Evolutionary conservation across 108 stramenopile species (phyloP), one percentile per base, ranked within the genome.

Genomic region (Nitzschia sp.): DNA sequence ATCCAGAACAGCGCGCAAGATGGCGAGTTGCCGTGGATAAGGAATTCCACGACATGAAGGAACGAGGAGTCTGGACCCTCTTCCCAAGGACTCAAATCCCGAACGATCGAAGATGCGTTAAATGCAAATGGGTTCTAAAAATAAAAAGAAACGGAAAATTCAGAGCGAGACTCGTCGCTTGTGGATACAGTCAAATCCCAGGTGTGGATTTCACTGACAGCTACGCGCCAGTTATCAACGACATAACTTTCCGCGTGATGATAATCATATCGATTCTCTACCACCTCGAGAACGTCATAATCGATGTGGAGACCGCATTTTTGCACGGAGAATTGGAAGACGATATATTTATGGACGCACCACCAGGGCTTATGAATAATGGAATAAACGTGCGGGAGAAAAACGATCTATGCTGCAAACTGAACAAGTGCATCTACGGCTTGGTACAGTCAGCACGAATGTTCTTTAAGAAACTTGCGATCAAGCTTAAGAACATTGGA

Each of bases 301-400:
- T 52, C 16, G 50, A 52, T n/a, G 50, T 52, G 6, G 50, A 23
- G n/a, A 52, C 17, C 5, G 74, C 74, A 9, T 73, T 73, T 60
- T 34, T 73, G 33, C 54, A 67, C 35, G 72, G 72, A 2, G 56
- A 68, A 2, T 5, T 73, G 31, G 66, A 73, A 2, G 72, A 73
- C 17, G 55, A 73, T 16, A 66, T 67, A 16, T 73, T 44, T 57
- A 72, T 72, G 71, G 63, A 72, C 19, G 57, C 55, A 29, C 59
- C 60, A 29, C 8, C 2, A 31, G n/a, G 23, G 6, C 11, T 13
- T 41, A 13, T 6, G 13, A 11, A 11, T 6, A 13, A n/a, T 6
- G n/a, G n/a, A n/a, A n/a, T n/a, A n/a, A n/a, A n/a, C n/a, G n/a
- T n/a, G n/a, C n/a, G n/a, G n/a, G n/a, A n/a, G n/a, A n/a, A n/a